Evolutionary conservation across 805 yeast species (phyloP).

Genomic region (Ogataea degrootiae): DNA sequence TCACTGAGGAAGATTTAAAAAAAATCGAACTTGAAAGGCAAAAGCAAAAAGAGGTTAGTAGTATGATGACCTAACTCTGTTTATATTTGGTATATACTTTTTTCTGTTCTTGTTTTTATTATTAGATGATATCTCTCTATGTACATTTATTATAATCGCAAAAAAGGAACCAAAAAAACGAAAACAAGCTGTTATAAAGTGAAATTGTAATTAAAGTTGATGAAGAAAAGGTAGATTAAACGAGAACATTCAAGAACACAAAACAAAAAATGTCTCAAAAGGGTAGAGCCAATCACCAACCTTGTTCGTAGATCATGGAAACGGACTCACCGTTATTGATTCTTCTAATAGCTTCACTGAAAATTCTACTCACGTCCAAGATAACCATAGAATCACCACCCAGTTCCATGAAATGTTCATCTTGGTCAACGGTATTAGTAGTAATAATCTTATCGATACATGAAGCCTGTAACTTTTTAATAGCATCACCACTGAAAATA

Average conservation of each 20-base stretch:
- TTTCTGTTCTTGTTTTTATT: not conserved
- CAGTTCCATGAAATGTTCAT: slow-evolving; percentile 43
- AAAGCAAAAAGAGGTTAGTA: slow-evolving; percentile 19
- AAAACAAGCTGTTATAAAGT: no score
- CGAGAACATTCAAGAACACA: not conserved
- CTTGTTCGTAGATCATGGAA: slow-evolving; percentile 87
- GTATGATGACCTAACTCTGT: not conserved
- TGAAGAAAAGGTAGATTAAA: no score
- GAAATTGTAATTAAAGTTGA: no score
- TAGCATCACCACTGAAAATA: slow-evolving; percentile 87
- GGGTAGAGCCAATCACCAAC: slow-evolving; percentile 35
- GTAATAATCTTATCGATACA: slow-evolving; percentile 81
- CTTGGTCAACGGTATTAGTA: slow-evolving; percentile 90
- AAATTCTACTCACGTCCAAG: slow-evolving; percentile 79
- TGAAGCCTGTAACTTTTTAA: slow-evolving; percentile 59
- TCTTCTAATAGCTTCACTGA: slow-evolving; percentile 93
- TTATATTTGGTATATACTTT: not conserved
- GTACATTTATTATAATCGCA: no score
- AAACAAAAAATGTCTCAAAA: not conserved
- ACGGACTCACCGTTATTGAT: slow-evolving; percentile 97
- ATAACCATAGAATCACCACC: slow-evolving; percentile 61
- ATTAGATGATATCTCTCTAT: no score
- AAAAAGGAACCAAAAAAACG: no score
- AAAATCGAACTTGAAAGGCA: slow-evolving; percentile 35
- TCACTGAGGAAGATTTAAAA: slow-evolving; percentile 59